Conservation (phyloP, 257 asterid genomes). For the Solanum ossicruentum region DNA sequence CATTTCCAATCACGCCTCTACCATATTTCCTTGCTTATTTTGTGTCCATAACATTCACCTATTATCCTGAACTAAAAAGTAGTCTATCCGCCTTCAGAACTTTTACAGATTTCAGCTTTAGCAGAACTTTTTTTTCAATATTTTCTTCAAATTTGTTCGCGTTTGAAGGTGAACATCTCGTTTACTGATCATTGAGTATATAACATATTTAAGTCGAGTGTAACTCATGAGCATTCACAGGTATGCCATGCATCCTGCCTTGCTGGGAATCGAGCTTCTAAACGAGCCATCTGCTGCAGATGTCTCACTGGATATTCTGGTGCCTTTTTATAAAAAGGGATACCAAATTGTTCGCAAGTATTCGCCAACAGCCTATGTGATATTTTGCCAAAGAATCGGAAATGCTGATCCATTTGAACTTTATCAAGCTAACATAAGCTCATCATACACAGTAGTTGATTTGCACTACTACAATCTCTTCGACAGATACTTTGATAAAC, state of each 20-base stretch:
- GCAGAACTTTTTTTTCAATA: not conserved
- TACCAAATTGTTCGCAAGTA: constrained; percentile 51
- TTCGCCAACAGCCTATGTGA: constrained; percentile 57
- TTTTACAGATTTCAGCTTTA: not conserved
- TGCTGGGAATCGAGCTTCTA: constrained; percentile 70
- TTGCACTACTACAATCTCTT: constrained; percentile 72
- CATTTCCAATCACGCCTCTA: not conserved
- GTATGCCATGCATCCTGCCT: constrained; percentile 59
- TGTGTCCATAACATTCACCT: not conserved
- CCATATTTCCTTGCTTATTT: not conserved
- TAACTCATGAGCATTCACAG: constrained; percentile 14
- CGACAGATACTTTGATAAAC: constrained; percentile 37
- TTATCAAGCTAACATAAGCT: constrained; percentile 52
- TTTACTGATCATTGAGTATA: not conserved
- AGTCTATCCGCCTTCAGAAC: not conserved
- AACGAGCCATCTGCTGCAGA: constrained; percentile 62
- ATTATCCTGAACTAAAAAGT: not conserved
- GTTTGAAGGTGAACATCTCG: not conserved
- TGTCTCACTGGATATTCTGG: constrained; percentile 54
- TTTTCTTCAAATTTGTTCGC: not conserved
- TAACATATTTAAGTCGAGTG: not conserved
- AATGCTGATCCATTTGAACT: constrained; percentile 62
- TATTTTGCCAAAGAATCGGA: constrained; percentile 72
- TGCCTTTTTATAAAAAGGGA: constrained; percentile 52
- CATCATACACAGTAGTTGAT: constrained; percentile 51